These are phyloP conservation scores for Metroxylon sagu DNA, from an alignment of 176 grass and related monocot species.

Conservation along the genomic window DNA sequence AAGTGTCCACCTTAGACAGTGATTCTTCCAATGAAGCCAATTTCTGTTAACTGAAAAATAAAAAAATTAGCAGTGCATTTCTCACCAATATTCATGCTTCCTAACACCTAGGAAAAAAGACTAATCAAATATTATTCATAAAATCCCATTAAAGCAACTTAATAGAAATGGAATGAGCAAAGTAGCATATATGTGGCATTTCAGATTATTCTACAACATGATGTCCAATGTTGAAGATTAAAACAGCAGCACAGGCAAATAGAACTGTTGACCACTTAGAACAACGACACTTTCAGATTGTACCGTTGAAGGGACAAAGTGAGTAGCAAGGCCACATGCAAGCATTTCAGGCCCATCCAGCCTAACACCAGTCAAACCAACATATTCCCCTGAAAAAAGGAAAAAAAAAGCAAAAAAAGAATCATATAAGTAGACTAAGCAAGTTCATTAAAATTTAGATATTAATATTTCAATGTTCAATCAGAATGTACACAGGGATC, in stretches of 20 bases:
- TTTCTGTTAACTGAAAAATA: conserved; percentile 36
- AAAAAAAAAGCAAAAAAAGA: neutral
- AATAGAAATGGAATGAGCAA: too few species aligned
- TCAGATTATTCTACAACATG: too few species aligned
- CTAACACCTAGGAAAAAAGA: neutral
- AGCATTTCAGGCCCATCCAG: conserved; percentile 90
- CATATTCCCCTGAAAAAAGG: conserved; percentile 77
- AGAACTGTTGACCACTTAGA: too few species aligned
- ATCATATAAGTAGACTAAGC: too few species aligned
- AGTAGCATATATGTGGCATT: too few species aligned
- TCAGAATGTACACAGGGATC: too few species aligned
- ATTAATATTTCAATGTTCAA: too few species aligned
- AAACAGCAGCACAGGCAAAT: too few species aligned
- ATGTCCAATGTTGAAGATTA: too few species aligned
- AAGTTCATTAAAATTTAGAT: too few species aligned
- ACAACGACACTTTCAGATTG: neutral
- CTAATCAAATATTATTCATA: neutral
- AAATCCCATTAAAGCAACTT: too few species aligned
- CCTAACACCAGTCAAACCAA: conserved; percentile 74
- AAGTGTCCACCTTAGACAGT: conserved; percentile 50
- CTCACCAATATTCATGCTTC: neutral
- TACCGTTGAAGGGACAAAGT: conserved; percentile 79
- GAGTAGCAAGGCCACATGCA: conserved; percentile 84
- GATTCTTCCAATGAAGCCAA: conserved; percentile 58
- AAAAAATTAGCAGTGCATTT: neutral